Conservation (phyloP, 192 early-diverging fungal species). For the Umbelopsis isabellina region DNA sequence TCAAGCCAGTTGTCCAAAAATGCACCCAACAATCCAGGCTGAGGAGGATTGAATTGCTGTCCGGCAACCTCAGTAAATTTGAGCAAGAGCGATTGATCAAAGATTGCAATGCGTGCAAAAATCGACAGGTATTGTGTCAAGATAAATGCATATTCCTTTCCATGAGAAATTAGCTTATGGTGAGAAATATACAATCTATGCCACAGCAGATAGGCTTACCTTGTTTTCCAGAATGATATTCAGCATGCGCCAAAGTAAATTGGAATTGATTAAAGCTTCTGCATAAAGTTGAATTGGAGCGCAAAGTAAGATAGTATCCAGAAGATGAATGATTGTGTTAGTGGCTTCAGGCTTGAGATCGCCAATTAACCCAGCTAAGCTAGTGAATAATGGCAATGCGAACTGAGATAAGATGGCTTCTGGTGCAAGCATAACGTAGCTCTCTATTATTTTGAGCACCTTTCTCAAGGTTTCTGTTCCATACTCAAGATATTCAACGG, state of each 20-base stretch:
- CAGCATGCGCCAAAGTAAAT: conserved; percentile 59
- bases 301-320: conserved; percentile 59
- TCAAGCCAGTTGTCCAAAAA: conserved; percentile 68
- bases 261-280: conserved; percentile 57
- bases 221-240: conserved; percentile 55
- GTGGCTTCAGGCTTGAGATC: conserved; percentile 64
- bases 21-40: conserved; percentile 47
- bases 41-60: conserved; percentile 45
- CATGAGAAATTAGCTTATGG: background rate
- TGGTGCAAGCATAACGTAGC: conserved; percentile 74
- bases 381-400: conserved; percentile 1
- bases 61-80: conserved; percentile 49
- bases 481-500: conserved; percentile 68
- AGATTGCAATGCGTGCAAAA: conserved; percentile 64
- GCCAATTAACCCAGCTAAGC: conserved; percentile 35
- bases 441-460: conserved; percentile 84
- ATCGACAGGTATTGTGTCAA: conserved; percentile 65
- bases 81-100: conserved; percentile 58
- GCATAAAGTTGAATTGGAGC: conserved; percentile 48
- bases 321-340: conserved; percentile 58
- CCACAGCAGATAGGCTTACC: conserved; percentile 23
- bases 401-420: conserved; percentile 27
- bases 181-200: background rate
- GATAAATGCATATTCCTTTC: conserved; percentile 56
- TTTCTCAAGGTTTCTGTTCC: conserved; percentile 77